Percentiles rank a stretch among this genome's conserved stretches.
Evolutionary conservation across 1,284 basidiomycete species (phyloP).

Genomic region (Ustilago trichophora): DNA sequence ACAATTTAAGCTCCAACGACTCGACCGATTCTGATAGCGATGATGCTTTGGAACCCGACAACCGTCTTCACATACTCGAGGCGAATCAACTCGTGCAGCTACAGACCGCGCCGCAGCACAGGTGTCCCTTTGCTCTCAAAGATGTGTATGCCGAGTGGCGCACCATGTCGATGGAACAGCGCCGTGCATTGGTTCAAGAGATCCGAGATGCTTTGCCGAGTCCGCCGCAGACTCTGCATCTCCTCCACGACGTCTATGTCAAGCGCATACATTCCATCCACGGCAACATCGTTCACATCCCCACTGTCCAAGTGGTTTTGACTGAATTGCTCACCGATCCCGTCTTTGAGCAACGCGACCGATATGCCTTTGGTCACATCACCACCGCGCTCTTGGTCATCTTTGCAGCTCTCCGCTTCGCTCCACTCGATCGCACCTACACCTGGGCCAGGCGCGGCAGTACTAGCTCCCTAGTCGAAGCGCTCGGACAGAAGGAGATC

Average conservation of each 20-base stretch:
- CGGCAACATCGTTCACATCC: slow-evolving; percentile 29
- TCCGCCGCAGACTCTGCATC: slow-evolving; percentile 11
- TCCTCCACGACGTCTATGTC: slow-evolving; percentile 32
- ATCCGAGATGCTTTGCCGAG: slow-evolving; percentile 21
- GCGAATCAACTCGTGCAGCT: slow-evolving; percentile 20
- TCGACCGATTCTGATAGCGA: slow-evolving; percentile 15
- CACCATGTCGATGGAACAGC: slow-evolving; percentile 10
- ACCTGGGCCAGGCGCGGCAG: slow-evolving; percentile 9
- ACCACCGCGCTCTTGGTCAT: slow-evolving; percentile 38
- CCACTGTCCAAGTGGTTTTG: slow-evolving; percentile 19
- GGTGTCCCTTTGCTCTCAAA: slow-evolving; percentile 40
- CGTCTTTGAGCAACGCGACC: slow-evolving; percentile 22
- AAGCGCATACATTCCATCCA: slow-evolving; percentile 27
- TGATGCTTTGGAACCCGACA: slow-evolving; percentile 2
- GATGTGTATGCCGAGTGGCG: slow-evolving; percentile 39
- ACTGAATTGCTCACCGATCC: slow-evolving; percentile 27
- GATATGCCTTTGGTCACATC: slow-evolving; percentile 24
- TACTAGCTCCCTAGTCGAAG: slow-evolving; percentile 3
- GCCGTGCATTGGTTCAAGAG: slow-evolving; percentile 11
- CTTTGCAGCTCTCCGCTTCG: slow-evolving; percentile 19
- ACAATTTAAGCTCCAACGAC: slow-evolving; percentile 8
- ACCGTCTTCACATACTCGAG: slow-evolving; percentile 17
- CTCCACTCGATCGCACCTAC: slow-evolving; percentile 27
- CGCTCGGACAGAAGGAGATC: slow-evolving; percentile 25
- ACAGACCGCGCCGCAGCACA: slow-evolving; percentile 18